Base-by-base conservation (phyloP, 108 stramenopile species). In the Cyclotella choctawhatcheeana region DNA sequence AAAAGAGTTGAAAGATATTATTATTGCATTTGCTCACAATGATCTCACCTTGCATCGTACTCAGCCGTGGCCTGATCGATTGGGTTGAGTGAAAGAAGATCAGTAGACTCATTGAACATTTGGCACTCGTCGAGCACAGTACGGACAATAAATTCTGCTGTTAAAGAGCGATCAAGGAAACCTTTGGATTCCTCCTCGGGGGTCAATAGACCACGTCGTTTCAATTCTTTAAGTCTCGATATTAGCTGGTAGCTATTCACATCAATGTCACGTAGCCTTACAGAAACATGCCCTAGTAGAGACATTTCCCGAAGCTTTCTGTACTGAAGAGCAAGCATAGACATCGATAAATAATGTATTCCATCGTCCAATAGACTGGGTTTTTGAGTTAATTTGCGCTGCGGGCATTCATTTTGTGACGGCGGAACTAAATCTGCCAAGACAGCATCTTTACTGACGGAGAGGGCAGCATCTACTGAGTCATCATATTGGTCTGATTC, bases 251-350 rank as follows among this genome's bases (percentile, higher is more conserved):
- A 48, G 48, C 65, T 66, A 25, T 66, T 66, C 2, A 66, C 65
- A 52, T 66, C 65, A 33, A 66, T 66, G 20, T 66, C 65, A 22
- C 47, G 65, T 34, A 66, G 50, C 33, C 10, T 66, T 16, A 66
- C 65, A 31, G 65, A 66, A n/a, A 48, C 65, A 66, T 66, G 32
- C n/a, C 65, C 65, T 4, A 66, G 50, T 29, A 66, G 17, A 31
- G 65, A 66, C 65, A 66, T 50, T 22, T 66, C 65, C 18, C 65
- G 65, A 3, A 66, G 65, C 50, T 50, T 66, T 14, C 50, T 27
- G 27, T 66, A 66, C 20, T 52, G 33, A 21, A 34, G 47, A 20
- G 48, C 65, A 51, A 66, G 65, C 65, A 66, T 66, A 2, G 65
- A 29, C 30, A 66, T 50, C 10, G 65, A 66, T 18, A 66, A 32